Conservation (phyloP, 345 rosid genomes). For the Sisymbrium irio region DNA sequence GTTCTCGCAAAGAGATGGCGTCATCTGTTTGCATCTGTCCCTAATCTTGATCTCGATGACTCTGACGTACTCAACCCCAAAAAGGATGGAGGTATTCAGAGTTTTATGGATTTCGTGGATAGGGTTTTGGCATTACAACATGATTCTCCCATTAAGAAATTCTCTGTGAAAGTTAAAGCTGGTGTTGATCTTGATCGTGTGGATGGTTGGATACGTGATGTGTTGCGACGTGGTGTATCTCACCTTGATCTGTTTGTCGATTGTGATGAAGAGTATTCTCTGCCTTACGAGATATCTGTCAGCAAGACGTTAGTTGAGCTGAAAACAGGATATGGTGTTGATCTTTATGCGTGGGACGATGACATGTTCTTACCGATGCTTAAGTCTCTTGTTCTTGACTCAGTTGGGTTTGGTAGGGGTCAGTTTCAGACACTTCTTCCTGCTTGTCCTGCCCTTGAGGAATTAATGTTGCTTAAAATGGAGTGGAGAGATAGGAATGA, state of each 20-base stretch:
- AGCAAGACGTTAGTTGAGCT: slow-evolving; percentile 20
- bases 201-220: slow-evolving; percentile 23
- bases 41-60: slow-evolving; percentile 14
- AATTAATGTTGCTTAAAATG: slow-evolving; percentile 8
- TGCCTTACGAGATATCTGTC: slow-evolving; percentile 19
- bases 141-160: slow-evolving; percentile 1
- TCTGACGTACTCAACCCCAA: background rate
- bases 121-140: slow-evolving; percentile 13
- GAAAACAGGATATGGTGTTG: background rate
- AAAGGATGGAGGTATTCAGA: background rate
- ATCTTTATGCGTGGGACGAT: slow-evolving; percentile 20
- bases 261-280: background rate
- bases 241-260: slow-evolving; percentile 13
- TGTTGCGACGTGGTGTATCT: slow-evolving; percentile 20
- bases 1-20: slow-evolving; percentile 27
- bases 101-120: slow-evolving; percentile 19
- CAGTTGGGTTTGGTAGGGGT: slow-evolving; percentile 18
- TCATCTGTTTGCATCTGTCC: slow-evolving; percentile 19
- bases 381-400: slow-evolving; percentile 9
- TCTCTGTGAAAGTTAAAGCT: slow-evolving; percentile 12
- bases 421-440: slow-evolving; percentile 30
- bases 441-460: slow-evolving; percentile 26
- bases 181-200: slow-evolving; percentile 8
- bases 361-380: slow-evolving; percentile 17
- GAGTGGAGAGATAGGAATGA: slow-evolving; percentile 26